A percentile compares a stretch with the other conserved stretches of the same genome.
Conservation (phyloP, 345 rosid species). For the Citrus hindsii region DNA sequence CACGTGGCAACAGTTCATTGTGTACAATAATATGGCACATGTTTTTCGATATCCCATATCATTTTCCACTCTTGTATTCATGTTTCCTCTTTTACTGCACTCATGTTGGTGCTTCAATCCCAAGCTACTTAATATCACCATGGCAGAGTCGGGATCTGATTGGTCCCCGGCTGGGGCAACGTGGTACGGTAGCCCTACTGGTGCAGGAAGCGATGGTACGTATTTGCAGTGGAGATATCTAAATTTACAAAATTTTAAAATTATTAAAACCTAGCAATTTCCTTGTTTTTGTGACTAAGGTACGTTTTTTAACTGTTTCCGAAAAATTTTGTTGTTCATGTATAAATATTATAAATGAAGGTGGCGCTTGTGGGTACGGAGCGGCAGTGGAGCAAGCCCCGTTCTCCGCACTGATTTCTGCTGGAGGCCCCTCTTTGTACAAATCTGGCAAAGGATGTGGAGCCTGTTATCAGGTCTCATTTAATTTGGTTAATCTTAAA, state of each 20-base stretch:
- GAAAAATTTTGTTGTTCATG: background rate
- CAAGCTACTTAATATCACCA: slow-evolving; percentile 29
- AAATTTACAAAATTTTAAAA: too few species aligned
- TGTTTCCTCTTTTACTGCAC: slow-evolving; percentile 4
- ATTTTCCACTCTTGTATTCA: background rate
- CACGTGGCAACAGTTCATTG: background rate
- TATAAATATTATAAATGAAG: slow-evolving; percentile 12
- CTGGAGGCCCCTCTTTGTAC: slow-evolving; percentile 55
- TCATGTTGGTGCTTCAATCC: slow-evolving; percentile 35
- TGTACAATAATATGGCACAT: background rate
- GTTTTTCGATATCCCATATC: background rate
- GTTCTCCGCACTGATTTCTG: slow-evolving; percentile 42
- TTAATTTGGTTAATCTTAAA: background rate
- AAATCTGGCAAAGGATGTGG: slow-evolving; percentile 67
- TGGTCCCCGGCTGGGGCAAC: slow-evolving; percentile 54
- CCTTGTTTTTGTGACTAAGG: too few species aligned
- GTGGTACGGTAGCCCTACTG: slow-evolving; percentile 57
- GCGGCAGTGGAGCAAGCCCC: slow-evolving; percentile 38
- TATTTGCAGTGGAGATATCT: background rate
- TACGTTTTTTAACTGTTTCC: background rate
- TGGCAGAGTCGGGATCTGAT: background rate
- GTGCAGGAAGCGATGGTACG: slow-evolving; percentile 49
- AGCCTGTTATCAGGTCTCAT: slow-evolving; percentile 60
- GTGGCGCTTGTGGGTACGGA: slow-evolving; percentile 74
- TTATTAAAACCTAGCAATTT: too few species aligned